Base-by-base conservation (phyloP, 2,329 filamentous ascomycete species). In the Gremmenia infestans region DNA sequence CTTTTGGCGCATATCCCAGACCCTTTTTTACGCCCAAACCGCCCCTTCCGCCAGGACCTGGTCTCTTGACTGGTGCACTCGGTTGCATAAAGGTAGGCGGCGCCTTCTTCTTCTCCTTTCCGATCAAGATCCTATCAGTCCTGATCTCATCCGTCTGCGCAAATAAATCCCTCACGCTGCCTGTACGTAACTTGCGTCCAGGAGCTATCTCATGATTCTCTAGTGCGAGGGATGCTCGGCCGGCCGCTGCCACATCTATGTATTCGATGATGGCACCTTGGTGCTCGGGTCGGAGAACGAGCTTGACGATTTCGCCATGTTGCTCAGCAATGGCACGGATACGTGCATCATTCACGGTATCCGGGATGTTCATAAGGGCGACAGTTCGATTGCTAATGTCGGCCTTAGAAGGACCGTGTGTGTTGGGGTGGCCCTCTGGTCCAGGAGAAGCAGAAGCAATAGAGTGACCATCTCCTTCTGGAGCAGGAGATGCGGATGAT, bases 211-310 rank as follows among this genome's bases (percentile, higher is more conserved):
- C 78, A 51, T 76, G 67, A 5, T 81, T 81, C 45, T 83, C 77
- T 2, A 88, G 72, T 25, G 76, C 76, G 7, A 88, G 68, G n/a
- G 82, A 77, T 1, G 88, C 88, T 67, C 82, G 88, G 25, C 92
- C 92, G 0, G 88, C 88, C 37, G 85, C 80, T 22, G 79, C 74
- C 1, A 83, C 73, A 52, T 82, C 77, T n/a, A 74, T 73, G 64
- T 89, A 97, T 68, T 97, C 94, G 39, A 97, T 80, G 53, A 93
- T 87, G 5, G 92, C 94, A 12, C 91, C 92, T 56, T 87, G 85
- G 60, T 96, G 89, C 57, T 91, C 83, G 1, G 91, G 90, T 47
- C 91, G 85, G 11, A 97, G 78, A 12, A 88, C 79, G 4, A 97
- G 78, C 70, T 92, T 93, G 60, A 86, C 78, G 23, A 97, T 78